Conservation (phyloP, 768 basidiomycete species). For the Lentinula guzmanii region DNA sequence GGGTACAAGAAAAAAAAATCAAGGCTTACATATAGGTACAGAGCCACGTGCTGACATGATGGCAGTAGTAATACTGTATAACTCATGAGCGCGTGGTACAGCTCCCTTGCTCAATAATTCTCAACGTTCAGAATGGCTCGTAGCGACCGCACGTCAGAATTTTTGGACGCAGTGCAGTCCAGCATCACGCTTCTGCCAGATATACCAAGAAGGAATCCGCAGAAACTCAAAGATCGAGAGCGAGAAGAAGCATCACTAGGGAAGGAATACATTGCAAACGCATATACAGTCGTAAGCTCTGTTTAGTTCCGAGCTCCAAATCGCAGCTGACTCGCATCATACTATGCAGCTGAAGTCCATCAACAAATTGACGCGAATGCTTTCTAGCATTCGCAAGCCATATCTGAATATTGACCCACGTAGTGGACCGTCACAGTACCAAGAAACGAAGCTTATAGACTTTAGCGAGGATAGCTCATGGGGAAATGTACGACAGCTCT, state of each 20-base stretch:
- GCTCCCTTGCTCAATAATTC: no score
- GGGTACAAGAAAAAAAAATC: neutral
- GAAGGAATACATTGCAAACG: slow-evolving; percentile 70
- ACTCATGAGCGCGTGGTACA: no score
- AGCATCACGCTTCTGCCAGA: no score
- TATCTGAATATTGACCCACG: slow-evolving; percentile 80
- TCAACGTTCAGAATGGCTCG: slow-evolving; percentile 43
- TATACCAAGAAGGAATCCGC: slow-evolving; percentile 28
- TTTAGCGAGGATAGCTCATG: slow-evolving; percentile 46
- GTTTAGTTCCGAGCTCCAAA: neutral
- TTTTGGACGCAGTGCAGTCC: slow-evolving; percentile 47
- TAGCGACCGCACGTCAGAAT: slow-evolving; percentile 57
- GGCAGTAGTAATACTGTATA: no score
- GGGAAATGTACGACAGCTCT: slow-evolving; percentile 63
- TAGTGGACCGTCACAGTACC: slow-evolving; percentile 43
- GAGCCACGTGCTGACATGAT: neutral
- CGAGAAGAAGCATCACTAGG: slow-evolving; percentile 34
- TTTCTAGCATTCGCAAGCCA: slow-evolving; percentile 71
- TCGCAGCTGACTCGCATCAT: neutral
- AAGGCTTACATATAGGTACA: no score
- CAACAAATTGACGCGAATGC: slow-evolving; percentile 61
- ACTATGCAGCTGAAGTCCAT: slow-evolving; percentile 63
- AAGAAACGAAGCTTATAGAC: slow-evolving; percentile 50
- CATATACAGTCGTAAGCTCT: slow-evolving; percentile 57
- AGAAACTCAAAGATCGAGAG: slow-evolving; percentile 27